Base-by-base conservation (phyloP, 306 rosid species). In the Cercis canadensis region DNA sequence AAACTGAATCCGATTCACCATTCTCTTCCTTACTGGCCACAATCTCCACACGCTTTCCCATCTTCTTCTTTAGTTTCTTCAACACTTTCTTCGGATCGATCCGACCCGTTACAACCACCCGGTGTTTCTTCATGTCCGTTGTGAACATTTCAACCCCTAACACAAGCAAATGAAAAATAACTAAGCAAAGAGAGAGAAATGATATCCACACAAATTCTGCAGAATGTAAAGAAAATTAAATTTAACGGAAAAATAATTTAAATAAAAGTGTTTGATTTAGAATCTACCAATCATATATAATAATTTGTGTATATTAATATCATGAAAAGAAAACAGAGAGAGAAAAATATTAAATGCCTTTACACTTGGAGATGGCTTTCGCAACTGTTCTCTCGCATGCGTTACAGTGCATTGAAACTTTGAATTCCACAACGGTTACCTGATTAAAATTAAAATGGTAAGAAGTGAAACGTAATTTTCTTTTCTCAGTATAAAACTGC, bases 371-470 rank as follows among this genome's bases (percentile, higher is more conserved):
- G 18, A 93, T 72, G 72, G 62, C 70, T 81, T 88, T 85, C 60
- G 83, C 97, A 19, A 94, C 77, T 44, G 67, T 81, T 86, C 84
- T 85, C 59, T 93, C 96, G 18, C 98, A 93, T 36, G 94, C 89
- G 44, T 87, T 81, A 39, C 97, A 93, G 51, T 93, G 65, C 96
- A 93, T 88, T 40, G 96, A 83, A 43, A 90, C 85, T 10, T 80
- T 84, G 76, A 29, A 88, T 76, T 90, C 92, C 21, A 77, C 84
- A 11, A 57, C 64, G 47, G 76, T 29, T 32, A 34, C 67, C 89
- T 85, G 33, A 45, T 54, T 15, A 34, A 39, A 51, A 51, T 40
- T 0, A 2, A 11, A 61, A 50, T 9, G 9, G 13, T 9, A 19
- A 61, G 18, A 16, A 37, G 16, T 14, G 7, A 13, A 39, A 24